Base-by-base conservation (phyloP, 2,329 filamentous ascomycete species). In the Exserohilum rostratum region DNA sequence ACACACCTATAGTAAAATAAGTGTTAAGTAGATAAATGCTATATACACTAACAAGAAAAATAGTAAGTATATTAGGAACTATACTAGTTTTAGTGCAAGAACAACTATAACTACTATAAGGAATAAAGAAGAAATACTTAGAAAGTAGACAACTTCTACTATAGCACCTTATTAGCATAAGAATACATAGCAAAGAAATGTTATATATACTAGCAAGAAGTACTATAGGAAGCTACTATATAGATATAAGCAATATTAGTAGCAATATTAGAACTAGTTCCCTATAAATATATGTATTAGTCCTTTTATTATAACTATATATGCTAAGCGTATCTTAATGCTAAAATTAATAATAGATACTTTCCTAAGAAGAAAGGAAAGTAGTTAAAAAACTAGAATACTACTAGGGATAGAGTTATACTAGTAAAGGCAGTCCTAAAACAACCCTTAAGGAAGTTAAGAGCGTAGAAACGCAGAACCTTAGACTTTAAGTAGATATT, bases 311-410 rank as follows among this genome's bases (percentile, higher is more conserved):
- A 38, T 5, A 22, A 38, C 17, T 9, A 38, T 11, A 38, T 12
- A 5, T 45, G 3, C 12, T 30, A 17, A 20, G 25, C 10, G 7
- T 2, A 44, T 10, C 33, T 37, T 5, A 17, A 37, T n/a, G 15
- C 22, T 5, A 46, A 46, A 22, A 13, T 38, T 7, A n/a, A 17
- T 11, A 5, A 10, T 29, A 25, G 34, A 20, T 47, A 47, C 17
- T 47, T 25, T 34, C 17, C n/a, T 20, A n/a, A 15, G 17, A 46
- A 2, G 31, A 20, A 15, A 22, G 7, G 17, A 3, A 47, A 20
- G 34, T 2, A 30, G 34, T 10, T 11, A 47, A 47, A 47, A 47
- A 38, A 47, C 45, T 47, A 47, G n/a, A 3, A 47, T 18, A 10
- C 45, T 15, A 22, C 45, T 15, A 47, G 25, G 3, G 45, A 47